Base-by-base conservation (phyloP, 2,329 filamentous ascomycete genomes). In the Monosporascus sp. region DNA sequence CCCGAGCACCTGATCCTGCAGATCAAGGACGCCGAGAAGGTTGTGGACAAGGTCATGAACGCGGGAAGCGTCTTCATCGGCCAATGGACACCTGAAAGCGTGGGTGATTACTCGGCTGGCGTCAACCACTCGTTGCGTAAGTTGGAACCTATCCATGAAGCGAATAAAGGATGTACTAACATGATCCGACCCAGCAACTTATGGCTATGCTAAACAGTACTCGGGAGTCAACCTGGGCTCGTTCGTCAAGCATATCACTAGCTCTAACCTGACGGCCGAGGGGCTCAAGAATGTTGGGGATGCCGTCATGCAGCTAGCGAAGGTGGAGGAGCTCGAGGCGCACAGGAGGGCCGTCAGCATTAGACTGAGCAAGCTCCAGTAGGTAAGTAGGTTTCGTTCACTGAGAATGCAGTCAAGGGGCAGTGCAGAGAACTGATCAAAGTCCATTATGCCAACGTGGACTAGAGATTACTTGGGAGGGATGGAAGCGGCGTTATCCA, bases 191-290 rank as follows among this genome's bases (percentile, higher is more conserved):
- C 3, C 61, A 96, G 91, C 94, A 50, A 99, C 94, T 0, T 99
- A 97, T 67, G 94, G 94, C 41, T 99, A 96, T 65, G 94, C 94
- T 48, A 96, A 96, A 74, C 94, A 99, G 72, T 99, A 99, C 76
- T 97, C 91, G 6, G 94, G 94, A 50, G 94, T 99, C 66, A 99
- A 96, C 71, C 82, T 99, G 6, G 90, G 84, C 34, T 97, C 93
- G 2, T 99, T 97, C 73, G 82, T 96, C 70, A 99, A 99, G 77
- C 91, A 97, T 77, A 97, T 99, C 66, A 99, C 94, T 38, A 94
- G 89, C 74, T 90, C 91, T 0, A 89, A 96, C 70, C 79, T 99
- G 56, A 96, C 90, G 1, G 83, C 85, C 18, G 82, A 96, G 64
- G 94, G 94, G 22, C 76, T 99, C 57, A 81, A 81, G 62, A 94